Evolutionary conservation across 345 rosid species (phyloP).

Genomic region (Melastoma malabathricum): DNA sequence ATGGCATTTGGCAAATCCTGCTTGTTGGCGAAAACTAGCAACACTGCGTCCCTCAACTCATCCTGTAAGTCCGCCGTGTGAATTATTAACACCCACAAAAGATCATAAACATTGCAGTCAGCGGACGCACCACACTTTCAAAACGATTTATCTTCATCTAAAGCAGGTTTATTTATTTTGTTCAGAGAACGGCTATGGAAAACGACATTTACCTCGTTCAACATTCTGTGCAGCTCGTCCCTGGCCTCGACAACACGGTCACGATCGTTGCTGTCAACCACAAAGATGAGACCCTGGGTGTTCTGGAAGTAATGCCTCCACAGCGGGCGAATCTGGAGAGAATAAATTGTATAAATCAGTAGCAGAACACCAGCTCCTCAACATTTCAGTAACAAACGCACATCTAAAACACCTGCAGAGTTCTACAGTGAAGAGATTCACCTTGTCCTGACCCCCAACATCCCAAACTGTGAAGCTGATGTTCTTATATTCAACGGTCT

Average conservation of each 20-base stretch:
- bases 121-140: no score
- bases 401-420: no score
- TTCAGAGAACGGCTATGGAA: not conserved
- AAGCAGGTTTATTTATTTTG: no score
- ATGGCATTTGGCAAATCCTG: slow-evolving; percentile 94
- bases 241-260: slow-evolving; percentile 67
- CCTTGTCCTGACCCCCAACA: slow-evolving; percentile 98
- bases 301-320: slow-evolving; percentile 85
- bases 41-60: slow-evolving; percentile 76
- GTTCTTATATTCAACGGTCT: slow-evolving; percentile 91
- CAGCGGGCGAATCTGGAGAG: slow-evolving; percentile 51
- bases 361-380: not conserved
- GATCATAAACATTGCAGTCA: no score
- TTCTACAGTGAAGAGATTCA: slow-evolving; percentile 4
- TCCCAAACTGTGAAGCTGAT: slow-evolving; percentile 88
- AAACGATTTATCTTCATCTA: no score
- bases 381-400: not conserved
- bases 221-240: slow-evolving; percentile 65
- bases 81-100: not conserved
- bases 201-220: slow-evolving; percentile 38
- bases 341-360: slow-evolving; percentile 1
- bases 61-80: slow-evolving; percentile 45
- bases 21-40: slow-evolving; percentile 87
- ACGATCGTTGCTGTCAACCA: slow-evolving; percentile 70
- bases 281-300: slow-evolving; percentile 67